Evolutionary conservation across 306 rosid species (phyloP), one percentile per base, ranked within the genome.

Genomic region (Inga leiocalycina): DNA sequence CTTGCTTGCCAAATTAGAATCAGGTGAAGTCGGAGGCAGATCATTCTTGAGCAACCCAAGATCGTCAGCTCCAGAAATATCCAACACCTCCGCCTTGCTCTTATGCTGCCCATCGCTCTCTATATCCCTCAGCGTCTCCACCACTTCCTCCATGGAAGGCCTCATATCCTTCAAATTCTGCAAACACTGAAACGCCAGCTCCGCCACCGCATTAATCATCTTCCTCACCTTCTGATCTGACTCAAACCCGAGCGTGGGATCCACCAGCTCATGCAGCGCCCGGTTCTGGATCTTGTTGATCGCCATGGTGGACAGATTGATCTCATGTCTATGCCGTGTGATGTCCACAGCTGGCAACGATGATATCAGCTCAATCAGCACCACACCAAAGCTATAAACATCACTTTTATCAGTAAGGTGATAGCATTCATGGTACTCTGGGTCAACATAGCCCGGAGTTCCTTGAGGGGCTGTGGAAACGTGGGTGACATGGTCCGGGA

Each of bases 361-460:
- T 4, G 99, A 92, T 59, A 95, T 87, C 34, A 93, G 89, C 80
- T 95, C 99, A 41, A 92, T 46, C 57, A 95, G 30, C 30, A 95
- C 97, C 49, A 95, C 99, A 9, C 99, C 99, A 13, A 92, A 93
- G 92, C 98, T 93, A 61, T 81, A 95, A 4, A 95, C 98, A 67
- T 95, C 99, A 45, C 99, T 95, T 78, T 89, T 93, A 48, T 70
- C 71, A 2, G 97, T 92, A 8, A 95, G 93, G 80, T 92, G 92
- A 65, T 95, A 91, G 83, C 96, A 92, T 19, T 91, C 86, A 16
- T 90, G 95, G 84, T 93, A 93, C 35, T 93, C 98, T 0, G 99
- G 98, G 82, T 95, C 99, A 20, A 95, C 97, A 22, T 95, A 95
- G 34, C 99, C 99, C 0, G 99, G 99, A 75, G 99, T 95, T 37